Percentiles rank a stretch among this genome's conserved stretches.
Conservation (phyloP, 2,329 filamentous ascomycete species). For the Diplodia seriata region DNA sequence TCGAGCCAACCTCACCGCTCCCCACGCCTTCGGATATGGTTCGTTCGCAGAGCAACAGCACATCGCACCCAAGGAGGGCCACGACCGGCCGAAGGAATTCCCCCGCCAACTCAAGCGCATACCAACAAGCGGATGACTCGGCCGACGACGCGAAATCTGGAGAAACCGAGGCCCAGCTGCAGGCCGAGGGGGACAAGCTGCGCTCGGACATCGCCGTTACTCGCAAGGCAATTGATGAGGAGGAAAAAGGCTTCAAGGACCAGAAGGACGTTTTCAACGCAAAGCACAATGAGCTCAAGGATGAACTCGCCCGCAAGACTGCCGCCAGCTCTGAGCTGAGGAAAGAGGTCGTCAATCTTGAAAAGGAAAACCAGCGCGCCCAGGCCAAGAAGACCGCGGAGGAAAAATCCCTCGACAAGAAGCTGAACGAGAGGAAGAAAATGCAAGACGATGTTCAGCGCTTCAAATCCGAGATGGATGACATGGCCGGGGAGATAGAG, state of each 20-base stretch:
- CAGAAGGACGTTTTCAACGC: slow-evolving; percentile 64
- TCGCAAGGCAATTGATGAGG: slow-evolving; percentile 70
- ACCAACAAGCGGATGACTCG: slow-evolving; percentile 16
- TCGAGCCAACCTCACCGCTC: slow-evolving; percentile 68
- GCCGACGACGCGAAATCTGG: slow-evolving; percentile 47
- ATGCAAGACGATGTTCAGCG: slow-evolving; percentile 72
- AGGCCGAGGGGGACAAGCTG: slow-evolving; percentile 80
- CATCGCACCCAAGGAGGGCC: slow-evolving; percentile 64
- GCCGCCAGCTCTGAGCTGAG: slow-evolving; percentile 85
- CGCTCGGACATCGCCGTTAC: slow-evolving; percentile 84
- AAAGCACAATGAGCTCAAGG: slow-evolving; percentile 80
- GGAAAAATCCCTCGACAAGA: slow-evolving; percentile 74
- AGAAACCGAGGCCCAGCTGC: slow-evolving; percentile 74
- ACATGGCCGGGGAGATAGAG: slow-evolving; percentile 61
- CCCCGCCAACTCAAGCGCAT: slow-evolving; percentile 58
- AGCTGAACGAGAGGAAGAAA: slow-evolving; percentile 71
- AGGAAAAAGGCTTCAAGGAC: slow-evolving; percentile 59
- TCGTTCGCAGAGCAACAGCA: slow-evolving; percentile 69
- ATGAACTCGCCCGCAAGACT: slow-evolving; percentile 85
- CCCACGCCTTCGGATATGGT: slow-evolving; percentile 67
- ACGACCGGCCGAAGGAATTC: slow-evolving; percentile 79
- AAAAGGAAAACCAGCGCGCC: slow-evolving; percentile 80
- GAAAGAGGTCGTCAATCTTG: slow-evolving; percentile 78
- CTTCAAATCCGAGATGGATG: slow-evolving; percentile 69
- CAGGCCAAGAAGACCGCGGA: slow-evolving; percentile 81